Evolutionary conservation across 345 rosid genomes (phyloP).

Genomic region (Aquilaria malaccensis): DNA sequence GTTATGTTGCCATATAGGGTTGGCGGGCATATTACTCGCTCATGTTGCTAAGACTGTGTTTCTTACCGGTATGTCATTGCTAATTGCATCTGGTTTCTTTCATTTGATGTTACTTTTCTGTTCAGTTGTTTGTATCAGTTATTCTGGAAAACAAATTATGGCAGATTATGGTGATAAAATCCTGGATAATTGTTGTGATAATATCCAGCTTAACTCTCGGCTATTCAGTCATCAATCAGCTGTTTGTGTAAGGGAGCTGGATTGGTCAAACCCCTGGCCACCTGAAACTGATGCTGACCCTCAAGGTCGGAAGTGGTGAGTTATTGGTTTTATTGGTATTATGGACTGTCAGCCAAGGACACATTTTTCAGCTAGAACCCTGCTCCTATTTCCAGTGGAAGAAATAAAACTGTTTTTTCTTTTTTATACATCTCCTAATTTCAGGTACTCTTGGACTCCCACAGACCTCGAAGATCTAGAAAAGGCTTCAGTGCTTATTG

Average conservation of each 20-base stretch:
- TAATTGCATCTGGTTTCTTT: slow-evolving; percentile 1
- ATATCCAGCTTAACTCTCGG: slow-evolving; percentile 40
- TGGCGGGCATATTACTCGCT: slow-evolving; percentile 70
- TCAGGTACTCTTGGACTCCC: slow-evolving; percentile 43
- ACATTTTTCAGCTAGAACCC: too few relatives aligned
- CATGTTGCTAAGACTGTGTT: slow-evolving; percentile 57
- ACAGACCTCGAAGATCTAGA: slow-evolving; percentile 44
- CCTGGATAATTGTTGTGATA: slow-evolving; percentile 61
- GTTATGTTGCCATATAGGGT: slow-evolving; percentile 32
- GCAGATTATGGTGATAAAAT: slow-evolving; percentile 59
- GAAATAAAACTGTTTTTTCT: neutral
- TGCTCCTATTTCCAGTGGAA: neutral
- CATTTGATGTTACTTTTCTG: neutral
- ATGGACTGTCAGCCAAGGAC: neutral
- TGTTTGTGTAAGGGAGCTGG: slow-evolving; percentile 63
- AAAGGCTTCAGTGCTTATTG: slow-evolving; percentile 43
- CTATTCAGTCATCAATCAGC: slow-evolving; percentile 32
- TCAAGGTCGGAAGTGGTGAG: slow-evolving; percentile 30
- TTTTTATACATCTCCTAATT: slow-evolving; percentile 2
- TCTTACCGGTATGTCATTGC: slow-evolving; percentile 49
- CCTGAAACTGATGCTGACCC: slow-evolving; percentile 19
- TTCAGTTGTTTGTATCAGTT: slow-evolving; percentile 5
- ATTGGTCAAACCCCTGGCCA: slow-evolving; percentile 79
- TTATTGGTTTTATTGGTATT: slow-evolving; percentile 6
- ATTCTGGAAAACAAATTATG: slow-evolving; percentile 2